phyloP scores from a whole-genome alignment of 1,284 basidiomycete genomes.

The Coniferiporia sulphurascens region DNA sequence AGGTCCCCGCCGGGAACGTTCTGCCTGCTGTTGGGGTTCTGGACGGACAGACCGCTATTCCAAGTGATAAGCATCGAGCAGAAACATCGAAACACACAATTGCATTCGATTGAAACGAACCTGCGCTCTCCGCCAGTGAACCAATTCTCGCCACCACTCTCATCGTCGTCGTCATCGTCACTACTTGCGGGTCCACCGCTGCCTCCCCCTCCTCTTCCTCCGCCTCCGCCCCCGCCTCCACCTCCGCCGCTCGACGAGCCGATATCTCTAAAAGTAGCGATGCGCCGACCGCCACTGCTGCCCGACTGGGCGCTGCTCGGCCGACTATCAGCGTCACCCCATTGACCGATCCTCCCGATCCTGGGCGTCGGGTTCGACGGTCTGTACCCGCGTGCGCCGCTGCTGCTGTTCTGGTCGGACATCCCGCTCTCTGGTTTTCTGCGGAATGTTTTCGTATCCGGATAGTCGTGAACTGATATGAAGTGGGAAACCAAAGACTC shows the following conservation, averaged over 20 bases:
- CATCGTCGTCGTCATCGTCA: constrained; percentile 48
- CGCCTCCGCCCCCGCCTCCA: not conserved
- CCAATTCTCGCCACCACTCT: constrained; percentile 55
- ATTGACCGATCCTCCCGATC: constrained; percentile 17
- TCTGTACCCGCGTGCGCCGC: not conserved
- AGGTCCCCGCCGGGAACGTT: constrained; percentile 57
- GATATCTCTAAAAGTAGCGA: constrained; percentile 14
- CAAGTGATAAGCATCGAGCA: not conserved
- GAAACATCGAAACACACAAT: not conserved
- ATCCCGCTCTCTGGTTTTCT: not conserved
- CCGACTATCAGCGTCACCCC: constrained; percentile 6
- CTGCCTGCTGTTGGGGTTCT: constrained; percentile 67
- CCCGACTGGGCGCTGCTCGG: constrained; percentile 8
- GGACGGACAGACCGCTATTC: constrained; percentile 80
- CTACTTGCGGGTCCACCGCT: not conserved
- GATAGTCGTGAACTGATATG: not conserved
- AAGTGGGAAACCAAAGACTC: not conserved
- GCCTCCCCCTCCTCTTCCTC: not conserved
- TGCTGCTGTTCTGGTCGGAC: constrained; percentile 9
- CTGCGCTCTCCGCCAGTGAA: constrained; percentile 87
- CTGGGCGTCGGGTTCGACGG: constrained; percentile 12
- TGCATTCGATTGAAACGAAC: constrained; percentile 34
- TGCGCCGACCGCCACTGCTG: constrained; percentile 6
- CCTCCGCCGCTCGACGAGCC: not conserved
- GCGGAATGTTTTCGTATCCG: not conserved